Evolutionary conservation across 495 filamentous ascomycete species (phyloP).

Genomic region (Aspergillus biplanus): DNA sequence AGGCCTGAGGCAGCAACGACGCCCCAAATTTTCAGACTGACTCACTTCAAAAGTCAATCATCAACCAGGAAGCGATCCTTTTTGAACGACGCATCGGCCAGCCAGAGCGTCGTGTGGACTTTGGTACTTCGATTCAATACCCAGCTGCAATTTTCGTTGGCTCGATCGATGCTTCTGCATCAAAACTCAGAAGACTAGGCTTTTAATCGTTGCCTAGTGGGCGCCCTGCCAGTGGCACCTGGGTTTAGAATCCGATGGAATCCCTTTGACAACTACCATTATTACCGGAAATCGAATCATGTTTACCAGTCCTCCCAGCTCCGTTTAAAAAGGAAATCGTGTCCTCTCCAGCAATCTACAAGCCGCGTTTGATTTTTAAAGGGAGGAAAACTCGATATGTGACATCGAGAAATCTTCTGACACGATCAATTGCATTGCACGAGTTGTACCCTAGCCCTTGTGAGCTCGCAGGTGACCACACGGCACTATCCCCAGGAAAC

Average conservation of each 20-base stretch:
- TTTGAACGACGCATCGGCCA: not conserved
- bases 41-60: not conserved
- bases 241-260: slow-evolving; percentile 30
- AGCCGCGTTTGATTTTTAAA: not conserved
- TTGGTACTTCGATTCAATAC: not conserved
- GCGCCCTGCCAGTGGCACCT: slow-evolving; percentile 24
- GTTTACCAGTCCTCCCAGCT: not conserved
- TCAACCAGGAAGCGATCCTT: not conserved
- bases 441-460: not conserved
- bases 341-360: slow-evolving; percentile 8
- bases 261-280: slow-evolving; percentile 1
- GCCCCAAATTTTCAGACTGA: slow-evolving; percentile 6
- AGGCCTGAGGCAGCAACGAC: slow-evolving; percentile 8
- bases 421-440: not conserved
- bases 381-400: not conserved
- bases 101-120: not conserved
- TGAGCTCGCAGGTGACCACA: not conserved
- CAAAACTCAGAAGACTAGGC: slow-evolving; percentile 1
- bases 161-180: not conserved
- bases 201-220: slow-evolving; percentile 14
- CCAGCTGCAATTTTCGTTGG: not conserved
- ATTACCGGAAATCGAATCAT: slow-evolving; percentile 7
- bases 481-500: not conserved
- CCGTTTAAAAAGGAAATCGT: slow-evolving; percentile 11
- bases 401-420: not conserved